Evolutionary conservation across 495 filamentous ascomycete genomes (phyloP), one percentile per base, ranked within the genome.

Genomic region (Aspergillus carlsbadensis): DNA sequence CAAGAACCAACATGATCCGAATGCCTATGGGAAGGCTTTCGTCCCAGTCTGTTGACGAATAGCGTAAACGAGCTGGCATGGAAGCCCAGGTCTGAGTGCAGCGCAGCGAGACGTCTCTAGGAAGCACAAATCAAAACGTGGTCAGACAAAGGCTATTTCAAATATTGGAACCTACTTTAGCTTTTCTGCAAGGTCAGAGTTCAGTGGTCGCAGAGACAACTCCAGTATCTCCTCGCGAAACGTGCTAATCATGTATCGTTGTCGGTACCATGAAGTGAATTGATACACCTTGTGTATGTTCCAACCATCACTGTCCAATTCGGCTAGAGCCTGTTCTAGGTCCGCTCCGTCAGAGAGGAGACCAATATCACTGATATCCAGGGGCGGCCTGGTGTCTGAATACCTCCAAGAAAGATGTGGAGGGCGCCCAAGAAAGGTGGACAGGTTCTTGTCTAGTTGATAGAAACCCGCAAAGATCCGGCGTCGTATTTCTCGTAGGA

Each of bases 181-280:
- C 26, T 57, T 48, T 17, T 56, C 31, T 2, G 68, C 66, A 29
- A 67, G 68, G 8, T 74, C 67, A 22, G 61, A 60, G 6, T 62
- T 71, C 22, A 69, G 60, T 1, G 61, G 54, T 3, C 62, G 65
- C 11, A 85, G 53, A 18, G 82, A 79, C 18, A 85, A 68, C 44
- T 84, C 77, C 1, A 87, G 69, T 22, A 87, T 79, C 44, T 86
- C 81, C 45, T 86, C 84, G 0, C 78, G 70, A 5, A 85, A 72
- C 1, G 67, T 62, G 5, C 72, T 68, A 15, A 83, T 65, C 11
- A 78, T 64, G 14, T 76, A 72, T 24, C 81, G 77, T 0, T 79
- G 68, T 20, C 84, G 71, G 24, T 68, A 52, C 77, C 67, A 69
- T 50, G 73, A 35, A 65, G 78, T 33, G 54, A 68, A 31, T 57